Base-by-base conservation (phyloP, 176 grass and related monocot genomes). In the Triticum urartu region DNA sequence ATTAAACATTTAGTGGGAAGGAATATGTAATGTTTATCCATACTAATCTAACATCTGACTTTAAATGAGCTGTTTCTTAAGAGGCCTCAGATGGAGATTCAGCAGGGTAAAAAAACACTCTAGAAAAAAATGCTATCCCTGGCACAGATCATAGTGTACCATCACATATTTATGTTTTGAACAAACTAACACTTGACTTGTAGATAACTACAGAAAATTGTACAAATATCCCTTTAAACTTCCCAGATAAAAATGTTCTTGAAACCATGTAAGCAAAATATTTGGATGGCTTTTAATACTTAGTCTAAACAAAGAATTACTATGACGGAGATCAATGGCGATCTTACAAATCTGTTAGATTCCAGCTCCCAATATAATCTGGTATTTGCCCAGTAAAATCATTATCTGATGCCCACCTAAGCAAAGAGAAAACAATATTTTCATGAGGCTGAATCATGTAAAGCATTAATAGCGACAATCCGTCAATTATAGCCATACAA, bases 301-400 rank as follows among this genome's bases (percentile, higher is more conserved):
- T 48, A 48, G 45, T 4, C 45, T 48, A 48, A 48, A 48, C 45
- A 48, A 48, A 48, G 3, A 48, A 48, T 21, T 56, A 21, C 28
- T 77, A 56, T 12, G 47, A 34, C 0, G 11, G 74, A 11, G 15
- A 34, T 12, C 47, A 77, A 11, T 20, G 32, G 25, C 28, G 68
- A 25, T 75, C 83, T 81, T 87, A 87, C 84, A 83, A 38, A 21
- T 11, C 65, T 45, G 12, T 42, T 52, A 94, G 63, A 32, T 61
- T 87, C 81, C 78, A 77, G 76, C 18, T 81, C 33, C 89, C 92
- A 30, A 94, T 38, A 80, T 79, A 91, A 83, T 89, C 81, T 61
- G 87, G 89, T 35, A 94, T 85, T 81, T 52, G 72, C 76, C 89
- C 92, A 17, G 84, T 94, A 38, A 94, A 94, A 62, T 91, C 87